Evolutionary conservation across 176 grass and related monocot genomes (phyloP), one percentile per base, ranked within the genome.

Genomic region (Luzula sylvatica): DNA sequence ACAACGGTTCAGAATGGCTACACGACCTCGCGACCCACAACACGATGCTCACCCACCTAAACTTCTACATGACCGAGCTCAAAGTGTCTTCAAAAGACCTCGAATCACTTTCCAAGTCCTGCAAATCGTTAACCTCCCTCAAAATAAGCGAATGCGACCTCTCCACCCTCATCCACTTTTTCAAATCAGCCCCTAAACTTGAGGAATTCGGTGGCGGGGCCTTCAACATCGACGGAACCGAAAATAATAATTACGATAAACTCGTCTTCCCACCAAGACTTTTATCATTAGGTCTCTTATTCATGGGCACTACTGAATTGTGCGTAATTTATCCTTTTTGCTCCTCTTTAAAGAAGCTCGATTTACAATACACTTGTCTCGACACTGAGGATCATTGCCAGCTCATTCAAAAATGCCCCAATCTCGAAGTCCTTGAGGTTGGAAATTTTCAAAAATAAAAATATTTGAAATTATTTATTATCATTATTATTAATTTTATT

Each of bases 21-120:
- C 83, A 69, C 15, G 83, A 88, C 23, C 80, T 95, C 52, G 89
- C 83, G 11, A 52, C 56, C 42, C 80, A 76, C 56, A 85, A 82
- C 50, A 80, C 70, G 26, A 73, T 85, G 61, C 67, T 95, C 9
- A 72, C 78, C 61, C 52, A 71, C 61, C 70, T 95, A 49, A 95
- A 95, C 56, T 88, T 95, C 66, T 78, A 95, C 71, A 82, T 88
- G 80, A 88, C 83, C 8, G 80, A 88, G 0, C 80, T 95, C 63
- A 76, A 42, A 73, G 75, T 95, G 52, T 73, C 2, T 0, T 64
- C 73, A 7, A 50, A 69, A 65, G 73, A 95, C 73, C 77, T 95
- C 45, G 83, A 88, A 67, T 68, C 82, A 70, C 83, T 95, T 46
- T 76, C 77, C 38, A 68, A 75, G 56, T 82, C 88, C 70, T 95